Conservation (phyloP, 2,329 filamentous ascomycete genomes). For the Orbilia oligospora region DNA sequence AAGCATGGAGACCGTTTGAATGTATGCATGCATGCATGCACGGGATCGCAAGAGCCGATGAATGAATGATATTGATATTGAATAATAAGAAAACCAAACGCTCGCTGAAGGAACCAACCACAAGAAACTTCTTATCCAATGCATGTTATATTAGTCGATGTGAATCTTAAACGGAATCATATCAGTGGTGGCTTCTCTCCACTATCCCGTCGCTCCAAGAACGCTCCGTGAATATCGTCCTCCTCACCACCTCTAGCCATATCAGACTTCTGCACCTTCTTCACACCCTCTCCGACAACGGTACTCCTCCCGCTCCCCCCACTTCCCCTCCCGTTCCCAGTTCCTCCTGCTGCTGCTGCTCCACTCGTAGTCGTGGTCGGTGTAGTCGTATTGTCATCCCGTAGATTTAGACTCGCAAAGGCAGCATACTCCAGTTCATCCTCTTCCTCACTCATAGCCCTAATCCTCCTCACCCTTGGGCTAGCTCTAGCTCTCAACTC, state of each 20-base stretch:
- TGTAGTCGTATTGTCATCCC: constrained; percentile 19
- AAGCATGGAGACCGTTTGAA: background rate
- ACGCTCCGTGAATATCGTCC: constrained; percentile 53
- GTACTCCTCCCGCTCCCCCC: constrained; percentile 47
- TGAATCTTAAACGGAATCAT: background rate
- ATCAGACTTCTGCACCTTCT: constrained; percentile 11
- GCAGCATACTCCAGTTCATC: constrained; percentile 59
- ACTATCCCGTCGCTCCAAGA: constrained; percentile 51
- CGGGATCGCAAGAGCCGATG: background rate
- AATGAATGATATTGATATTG: constrained; percentile 11
- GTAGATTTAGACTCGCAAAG: constrained; percentile 47
- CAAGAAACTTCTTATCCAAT: background rate
- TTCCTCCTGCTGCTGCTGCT: too few species aligned
- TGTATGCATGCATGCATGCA: background rate
- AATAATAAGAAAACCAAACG: constrained; percentile 5
- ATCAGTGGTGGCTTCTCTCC: constrained; percentile 22
- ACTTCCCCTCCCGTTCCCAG: constrained; percentile 33
- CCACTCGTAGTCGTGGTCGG: background rate
- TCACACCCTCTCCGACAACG: constrained; percentile 46
- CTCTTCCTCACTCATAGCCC: constrained; percentile 44
- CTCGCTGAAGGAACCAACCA: constrained; percentile 12
- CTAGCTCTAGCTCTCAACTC: constrained; percentile 50
- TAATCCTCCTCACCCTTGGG: constrained; percentile 40
- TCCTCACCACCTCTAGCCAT: constrained; percentile 26
- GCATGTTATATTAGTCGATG: background rate